Evolutionary conservation across 805 yeast genomes (phyloP), one percentile per base, ranked within the genome.

Genomic region (Pachysolen tannophilus): DNA sequence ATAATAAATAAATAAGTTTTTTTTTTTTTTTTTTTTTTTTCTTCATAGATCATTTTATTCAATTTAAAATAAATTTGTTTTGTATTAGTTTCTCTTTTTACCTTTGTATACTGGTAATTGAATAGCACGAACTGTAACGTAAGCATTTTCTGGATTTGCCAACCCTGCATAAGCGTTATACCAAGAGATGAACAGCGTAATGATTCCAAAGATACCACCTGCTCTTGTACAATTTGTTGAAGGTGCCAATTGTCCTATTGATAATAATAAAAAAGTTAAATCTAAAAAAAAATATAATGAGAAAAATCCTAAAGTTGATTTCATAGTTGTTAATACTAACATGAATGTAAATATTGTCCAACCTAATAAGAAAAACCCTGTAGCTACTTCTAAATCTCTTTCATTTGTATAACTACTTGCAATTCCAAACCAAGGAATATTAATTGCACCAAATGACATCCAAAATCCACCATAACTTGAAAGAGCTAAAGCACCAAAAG

Each of bases 141-240:
- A 80, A 5, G 85, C 62, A 55, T 82, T 82, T 49, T 75, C 79
- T 26, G 59, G 60, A 40, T 69, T 81, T 20, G 84, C 75, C 24
- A 74, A 53, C 65, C 85, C 86, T 3, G 83, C 82, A 44, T 64
- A 76, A 5, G 85, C 84, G 50, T 78, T 77, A 49, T 77, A 78
- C 79, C 80, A 79, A 1, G 81, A 81, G 32, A 75, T 53, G 41
- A 76, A 62, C 0, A 83, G 68, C 20, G 78, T 71, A 6, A 78
- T 59, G 16, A 78, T 61, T 29, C 84, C 86, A n/a, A 72, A 34
- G n/a, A 74, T 67, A 45, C 87, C 87, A 31, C 78, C 85, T 6
- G 80, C 83, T 37, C 50, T 61, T 14, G 58, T 56, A 35, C 63
- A 55, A 18, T 43, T 46, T 2, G 43, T 39, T 25, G 60, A 59